phyloP scores from a whole-genome alignment of 1,284 basidiomycete species.

The Microbotryum scabiosae region DNA sequence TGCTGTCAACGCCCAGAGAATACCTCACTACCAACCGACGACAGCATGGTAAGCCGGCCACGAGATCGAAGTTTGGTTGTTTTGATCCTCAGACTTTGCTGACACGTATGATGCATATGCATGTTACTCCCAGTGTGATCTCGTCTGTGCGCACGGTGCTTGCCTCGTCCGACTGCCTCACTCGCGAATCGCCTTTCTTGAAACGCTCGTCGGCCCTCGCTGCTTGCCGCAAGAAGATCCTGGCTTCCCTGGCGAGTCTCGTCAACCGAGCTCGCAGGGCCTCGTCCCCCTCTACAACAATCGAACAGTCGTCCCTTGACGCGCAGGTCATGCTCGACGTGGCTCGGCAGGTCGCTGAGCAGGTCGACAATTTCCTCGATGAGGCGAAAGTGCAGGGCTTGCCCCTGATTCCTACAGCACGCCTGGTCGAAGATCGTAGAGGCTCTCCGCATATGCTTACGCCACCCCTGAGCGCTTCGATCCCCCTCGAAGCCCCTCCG shows the following conservation, averaged over 20 bases:
- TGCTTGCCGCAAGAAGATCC: conserved; percentile 69
- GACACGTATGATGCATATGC: not conserved
- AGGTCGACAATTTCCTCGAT: conserved; percentile 48
- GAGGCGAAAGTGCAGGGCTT: conserved; percentile 47
- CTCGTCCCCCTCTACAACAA: conserved; percentile 42
- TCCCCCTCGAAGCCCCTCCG: too few species aligned
- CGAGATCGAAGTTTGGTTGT: not conserved
- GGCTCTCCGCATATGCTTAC: too few species aligned
- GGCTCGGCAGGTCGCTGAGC: conserved; percentile 42
- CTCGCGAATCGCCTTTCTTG: conserved; percentile 68
- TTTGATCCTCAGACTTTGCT: not conserved
- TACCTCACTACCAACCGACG: conserved; percentile 64
- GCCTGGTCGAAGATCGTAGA: too few species aligned
- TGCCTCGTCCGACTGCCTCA: conserved; percentile 72
- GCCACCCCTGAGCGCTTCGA: too few species aligned
- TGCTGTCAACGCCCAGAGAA: conserved; percentile 65
- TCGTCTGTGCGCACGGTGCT: conserved; percentile 88
- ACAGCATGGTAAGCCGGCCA: conserved; percentile 46
- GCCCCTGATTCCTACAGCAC: conserved; percentile 35
- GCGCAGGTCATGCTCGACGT: conserved; percentile 41
- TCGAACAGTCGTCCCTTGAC: conserved; percentile 32
- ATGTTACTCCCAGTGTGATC: conserved; percentile 51
- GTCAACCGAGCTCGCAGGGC: conserved; percentile 76
- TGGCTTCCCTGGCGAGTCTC: conserved; percentile 71
- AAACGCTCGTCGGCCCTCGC: conserved; percentile 58